Evolutionary conservation across 2,329 filamentous ascomycete genomes (phyloP).

Genomic region (Neocatenulostroma microsporum): DNA sequence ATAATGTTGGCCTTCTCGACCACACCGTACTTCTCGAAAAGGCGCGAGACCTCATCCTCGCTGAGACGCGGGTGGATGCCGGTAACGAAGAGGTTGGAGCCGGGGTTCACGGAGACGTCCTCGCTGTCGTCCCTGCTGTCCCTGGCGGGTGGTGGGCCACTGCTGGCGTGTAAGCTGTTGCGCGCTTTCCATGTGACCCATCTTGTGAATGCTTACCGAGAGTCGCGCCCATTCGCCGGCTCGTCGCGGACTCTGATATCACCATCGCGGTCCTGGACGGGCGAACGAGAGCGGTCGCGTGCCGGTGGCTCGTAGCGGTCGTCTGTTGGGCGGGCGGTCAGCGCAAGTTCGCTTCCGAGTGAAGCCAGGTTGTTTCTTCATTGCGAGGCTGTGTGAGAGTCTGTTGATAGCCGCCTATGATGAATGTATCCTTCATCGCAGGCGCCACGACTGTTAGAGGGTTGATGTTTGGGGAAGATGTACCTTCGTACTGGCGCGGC

Average conservation of each 20-base stretch:
- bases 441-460: too few species aligned
- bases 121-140: conserved; percentile 44
- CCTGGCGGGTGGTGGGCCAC: conserved; percentile 32
- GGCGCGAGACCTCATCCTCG: conserved; percentile 82
- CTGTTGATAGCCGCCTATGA: too few species aligned
- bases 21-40: conserved; percentile 98
- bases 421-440: too few species aligned
- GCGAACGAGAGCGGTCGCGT: conserved; percentile 60
- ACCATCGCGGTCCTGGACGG: conserved; percentile 43
- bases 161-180: conserved; percentile 23
- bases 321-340: conserved; percentile 32
- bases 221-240: conserved; percentile 54
- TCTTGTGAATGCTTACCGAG: conserved; percentile 47
- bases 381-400: too few species aligned
- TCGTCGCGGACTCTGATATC: conserved; percentile 54
- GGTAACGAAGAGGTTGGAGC: conserved; percentile 97
- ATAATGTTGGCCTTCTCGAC: conserved; percentile 99
- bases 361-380: conserved; percentile 3
- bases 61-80: conserved; percentile 89
- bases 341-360: conserved; percentile 11
- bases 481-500: conserved; percentile 59
- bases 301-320: conserved; percentile 53
- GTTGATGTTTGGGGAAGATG: too few species aligned
- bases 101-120: conserved; percentile 77
- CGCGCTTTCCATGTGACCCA: conserved; percentile 11